Base-by-base conservation (phyloP, 2,329 filamentous ascomycete species). In the Pezicula carpinea region DNA sequence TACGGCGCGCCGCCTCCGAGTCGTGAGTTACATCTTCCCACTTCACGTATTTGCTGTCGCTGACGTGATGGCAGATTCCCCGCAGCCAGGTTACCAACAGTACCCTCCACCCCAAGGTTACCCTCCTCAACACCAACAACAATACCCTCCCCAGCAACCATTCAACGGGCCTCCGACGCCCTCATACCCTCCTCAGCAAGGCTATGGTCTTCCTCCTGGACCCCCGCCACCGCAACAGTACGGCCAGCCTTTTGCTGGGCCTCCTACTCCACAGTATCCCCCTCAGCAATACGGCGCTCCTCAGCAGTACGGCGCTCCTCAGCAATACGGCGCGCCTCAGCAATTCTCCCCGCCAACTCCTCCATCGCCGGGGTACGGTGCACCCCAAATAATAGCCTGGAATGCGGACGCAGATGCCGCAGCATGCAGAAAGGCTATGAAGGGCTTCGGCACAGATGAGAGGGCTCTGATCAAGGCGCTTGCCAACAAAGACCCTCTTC, bases 361-460 rank as follows among this genome's bases (percentile, higher is more conserved):
- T 10, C 80, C 88, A 1, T 87, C 87, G 0, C 68, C 77, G 0
- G 91, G 91, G 31, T 96, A 96, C 60, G 81, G 82, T 3, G 76
- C 85, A 0, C 79, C 81, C 11, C 85, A 87, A 59, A 72, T 79
- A 39, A 85, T 88, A 36, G 74, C 79, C 23, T 84, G 76, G 74
- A 83, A 95, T 53, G 84, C 81, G 40, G 75, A 71, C 3, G 69
- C 73, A 11, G 83, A 93, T 57, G 86, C 89, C 0, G 79, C 89
- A 48, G 79, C 74, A 4, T 72, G 95, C 18, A 81, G 89, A 44
- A 78, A 78, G 56, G 89, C 92, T 2, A 96, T 96, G 89, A 96
- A 95, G 67, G 90, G 90, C 0, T 88, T 96, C 52, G 92, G 91
- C 29, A 96, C 91, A 0, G 82, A 97, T 59, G 91, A 96, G 65